These are phyloP conservation scores for Diaporthe citrichinensis DNA, from an alignment of 2,329 filamentous ascomycete genomes.

Conservation along the genomic window DNA sequence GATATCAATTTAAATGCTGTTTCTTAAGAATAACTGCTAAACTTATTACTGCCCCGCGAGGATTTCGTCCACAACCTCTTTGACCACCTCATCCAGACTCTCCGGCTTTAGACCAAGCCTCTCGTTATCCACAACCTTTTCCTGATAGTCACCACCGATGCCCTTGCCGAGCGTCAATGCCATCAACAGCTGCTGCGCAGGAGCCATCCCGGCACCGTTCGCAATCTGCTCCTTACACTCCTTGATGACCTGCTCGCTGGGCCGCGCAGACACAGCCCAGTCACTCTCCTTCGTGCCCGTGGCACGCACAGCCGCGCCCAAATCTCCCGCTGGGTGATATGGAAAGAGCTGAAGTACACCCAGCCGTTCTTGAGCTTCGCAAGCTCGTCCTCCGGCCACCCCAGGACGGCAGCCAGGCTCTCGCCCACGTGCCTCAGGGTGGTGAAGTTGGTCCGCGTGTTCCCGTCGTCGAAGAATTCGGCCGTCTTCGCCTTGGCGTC, in stretches of 20 bases:
- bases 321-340: slow-evolving; percentile 52
- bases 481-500: slow-evolving; percentile 50
- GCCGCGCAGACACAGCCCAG: neutral
- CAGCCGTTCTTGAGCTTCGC: slow-evolving; percentile 49
- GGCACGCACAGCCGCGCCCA: slow-evolving; percentile 52
- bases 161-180: slow-evolving; percentile 6
- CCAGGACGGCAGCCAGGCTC: slow-evolving; percentile 52
- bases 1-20: too few relatives aligned
- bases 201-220: neutral
- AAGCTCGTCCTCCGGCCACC: slow-evolving; percentile 51
- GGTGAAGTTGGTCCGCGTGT: slow-evolving; percentile 48
- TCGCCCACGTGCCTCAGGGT: slow-evolving; percentile 52
- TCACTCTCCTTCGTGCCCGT: slow-evolving; percentile 46
- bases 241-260: neutral
- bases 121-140: neutral
- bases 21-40: neutral
- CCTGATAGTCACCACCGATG: slow-evolving; percentile 1
- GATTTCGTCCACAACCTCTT: neutral
- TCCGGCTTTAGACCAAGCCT: slow-evolving; percentile 5
- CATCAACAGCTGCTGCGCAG: slow-evolving; percentile 1
- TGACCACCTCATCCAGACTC: neutral
- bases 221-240: slow-evolving; percentile 1
- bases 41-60: neutral
- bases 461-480: slow-evolving; percentile 50
- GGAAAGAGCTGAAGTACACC: slow-evolving; percentile 53